These are phyloP conservation scores for Apophysomyces sp. DNA, from an alignment of 371 early-diverging fungal genomes.

Conservation along the genomic window DNA sequence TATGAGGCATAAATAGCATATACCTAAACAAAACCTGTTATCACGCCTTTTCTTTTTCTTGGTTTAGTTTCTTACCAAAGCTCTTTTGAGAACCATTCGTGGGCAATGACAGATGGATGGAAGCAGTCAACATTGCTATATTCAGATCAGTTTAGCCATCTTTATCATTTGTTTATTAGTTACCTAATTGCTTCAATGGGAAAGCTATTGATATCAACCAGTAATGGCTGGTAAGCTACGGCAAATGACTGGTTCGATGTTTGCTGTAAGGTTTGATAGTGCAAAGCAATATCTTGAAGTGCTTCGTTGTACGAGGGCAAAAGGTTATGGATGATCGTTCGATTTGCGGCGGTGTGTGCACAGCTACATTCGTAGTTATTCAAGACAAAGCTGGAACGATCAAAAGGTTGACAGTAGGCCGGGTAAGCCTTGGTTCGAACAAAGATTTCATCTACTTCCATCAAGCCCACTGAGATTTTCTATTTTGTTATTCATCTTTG, in stretches of 20 bases:
- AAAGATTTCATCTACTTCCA: conserved; percentile 36
- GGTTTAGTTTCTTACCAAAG: conserved; percentile 25
- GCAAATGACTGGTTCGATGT: conserved; percentile 27
- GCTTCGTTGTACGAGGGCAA: conserved; percentile 35
- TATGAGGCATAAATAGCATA: neutral
- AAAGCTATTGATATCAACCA: conserved; percentile 34
- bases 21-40: no score
- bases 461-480: conserved; percentile 34
- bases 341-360: conserved; percentile 35
- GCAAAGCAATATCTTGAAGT: conserved; percentile 18
- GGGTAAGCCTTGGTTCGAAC: conserved; percentile 23
- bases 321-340: conserved; percentile 30
- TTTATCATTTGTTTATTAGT: neutral
- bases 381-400: conserved; percentile 27
- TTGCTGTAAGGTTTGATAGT: conserved; percentile 7
- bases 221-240: conserved; percentile 39
- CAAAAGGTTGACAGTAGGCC: conserved; percentile 40
- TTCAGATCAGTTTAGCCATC: neutral
- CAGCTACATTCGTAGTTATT: conserved; percentile 47
- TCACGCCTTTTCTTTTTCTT: neutral
- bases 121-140: conserved; percentile 35
- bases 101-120: conserved; percentile 29
- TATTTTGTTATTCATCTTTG: neutral
- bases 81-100: conserved; percentile 31
- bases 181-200: conserved; percentile 51